Conservation (phyloP, 2,329 filamentous ascomycete species). For the Arthroderma sp. region DNA sequence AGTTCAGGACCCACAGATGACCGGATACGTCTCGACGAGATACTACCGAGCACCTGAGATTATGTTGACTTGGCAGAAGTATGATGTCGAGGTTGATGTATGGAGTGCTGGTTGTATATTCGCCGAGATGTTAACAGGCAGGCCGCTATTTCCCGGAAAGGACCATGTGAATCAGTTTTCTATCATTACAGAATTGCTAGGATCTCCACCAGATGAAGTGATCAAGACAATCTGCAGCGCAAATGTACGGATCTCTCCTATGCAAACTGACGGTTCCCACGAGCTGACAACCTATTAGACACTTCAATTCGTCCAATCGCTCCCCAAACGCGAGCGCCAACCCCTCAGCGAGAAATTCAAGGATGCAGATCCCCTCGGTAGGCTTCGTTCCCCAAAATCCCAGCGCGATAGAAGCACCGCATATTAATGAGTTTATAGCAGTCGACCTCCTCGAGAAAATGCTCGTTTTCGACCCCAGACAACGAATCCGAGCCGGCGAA, state of each 20-base stretch:
- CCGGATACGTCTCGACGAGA: conserved; percentile 93
- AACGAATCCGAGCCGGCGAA: conserved; percentile 74
- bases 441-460: conserved; percentile 90
- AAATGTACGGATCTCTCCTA: conserved; percentile 50
- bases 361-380: conserved; percentile 77
- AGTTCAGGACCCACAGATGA: conserved; percentile 99
- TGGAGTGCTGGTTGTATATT: conserved; percentile 99
- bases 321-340: conserved; percentile 86
- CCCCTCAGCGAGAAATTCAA: conserved; percentile 82
- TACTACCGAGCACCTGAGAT: conserved; percentile 99
- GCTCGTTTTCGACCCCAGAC: conserved; percentile 98
- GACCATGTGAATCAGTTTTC: conserved; percentile 99
- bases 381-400: conserved; percentile 14
- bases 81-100: conserved; percentile 97
- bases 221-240: conserved; percentile 98
- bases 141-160: conserved; percentile 95
- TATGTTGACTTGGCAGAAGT: conserved; percentile 99
- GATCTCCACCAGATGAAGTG: conserved; percentile 93
- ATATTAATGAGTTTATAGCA: conserved; percentile 37
- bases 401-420: neutral
- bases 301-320: conserved; percentile 88
- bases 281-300: conserved; percentile 45
- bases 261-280: neutral
- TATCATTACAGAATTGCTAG: conserved; percentile 94
- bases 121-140: conserved; percentile 88